phyloP scores from a whole-genome alignment of 257 asterid genomes.

The Lantana camara region DNA sequence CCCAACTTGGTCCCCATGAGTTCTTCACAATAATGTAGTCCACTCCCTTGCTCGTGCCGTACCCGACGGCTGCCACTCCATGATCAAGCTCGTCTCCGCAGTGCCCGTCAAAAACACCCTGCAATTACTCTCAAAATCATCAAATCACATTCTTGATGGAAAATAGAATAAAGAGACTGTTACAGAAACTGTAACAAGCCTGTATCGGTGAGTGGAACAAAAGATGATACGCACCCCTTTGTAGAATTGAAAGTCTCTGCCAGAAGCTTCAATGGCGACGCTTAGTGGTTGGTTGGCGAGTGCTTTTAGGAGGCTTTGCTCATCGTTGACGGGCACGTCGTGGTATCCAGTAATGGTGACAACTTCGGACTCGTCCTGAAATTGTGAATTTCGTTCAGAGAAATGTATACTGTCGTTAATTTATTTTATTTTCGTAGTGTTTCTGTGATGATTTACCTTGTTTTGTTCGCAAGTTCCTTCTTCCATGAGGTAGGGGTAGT shows the following conservation, averaged over 20 bases:
- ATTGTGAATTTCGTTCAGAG: neutral
- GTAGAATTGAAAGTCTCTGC: conserved; percentile 72
- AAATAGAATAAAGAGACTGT: neutral
- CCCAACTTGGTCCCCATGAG: conserved; percentile 72
- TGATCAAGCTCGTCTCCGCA: conserved; percentile 62
- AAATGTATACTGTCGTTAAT: neutral
- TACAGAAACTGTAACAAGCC: no score
- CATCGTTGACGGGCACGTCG: conserved; percentile 69
- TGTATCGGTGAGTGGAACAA: no score
- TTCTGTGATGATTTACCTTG: conserved; percentile 37
- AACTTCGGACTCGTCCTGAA: conserved; percentile 41
- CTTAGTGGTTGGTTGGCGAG: conserved; percentile 75
- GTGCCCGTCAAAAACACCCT: conserved; percentile 66
- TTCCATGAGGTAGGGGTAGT: conserved; percentile 74
- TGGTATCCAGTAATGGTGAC: conserved; percentile 52
- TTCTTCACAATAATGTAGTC: conserved; percentile 59
- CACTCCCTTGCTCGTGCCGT: conserved; percentile 49
- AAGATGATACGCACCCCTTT: conserved; percentile 47
- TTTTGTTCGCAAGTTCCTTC: conserved; percentile 74
- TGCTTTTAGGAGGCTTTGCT: conserved; percentile 63
- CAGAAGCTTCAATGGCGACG: conserved; percentile 84
- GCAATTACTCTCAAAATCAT: conserved; percentile 9
- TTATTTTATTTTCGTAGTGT: neutral
- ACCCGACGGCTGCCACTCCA: conserved; percentile 71
- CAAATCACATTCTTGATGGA: neutral